Evolutionary conservation across 73 alveolate genomes (phyloP), one percentile per base, ranked within the genome.

Genomic region (Halteria grandinella): DNA sequence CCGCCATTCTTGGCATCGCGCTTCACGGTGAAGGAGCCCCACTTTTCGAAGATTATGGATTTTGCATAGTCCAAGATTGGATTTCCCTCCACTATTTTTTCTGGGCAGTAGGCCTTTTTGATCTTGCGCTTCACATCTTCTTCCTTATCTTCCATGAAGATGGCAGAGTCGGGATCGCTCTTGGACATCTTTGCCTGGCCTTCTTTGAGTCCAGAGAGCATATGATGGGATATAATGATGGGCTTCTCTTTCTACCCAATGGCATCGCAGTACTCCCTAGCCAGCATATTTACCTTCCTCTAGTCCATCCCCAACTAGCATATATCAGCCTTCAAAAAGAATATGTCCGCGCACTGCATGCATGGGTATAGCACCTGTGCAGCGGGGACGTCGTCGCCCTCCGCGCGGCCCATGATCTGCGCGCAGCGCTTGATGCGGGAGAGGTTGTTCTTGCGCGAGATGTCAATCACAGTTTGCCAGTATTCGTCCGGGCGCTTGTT

Each of bases 291-390:
- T 27, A 98, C 99, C 89, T 98, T 98, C 66, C 99, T 89, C 84
- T 98, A 98, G 80, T 98, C 99, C 92, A 90, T 66, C 33, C 99
- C 99, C 48, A 97, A 90, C 53, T 96, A 92, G 87, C 99, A 97
- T 51, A 98, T 94, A 74, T 95, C 97, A 21, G 99, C 99, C 62
- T 94, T 94, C 37, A 98, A 90, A 93, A 91, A 90, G 93, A 98
- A 98, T 48, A 98, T 97, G 89, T 98, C 99, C 63, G 99, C 79
- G 69, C 99, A 96, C 89, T 98, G 98, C 99, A 98, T 98, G 85
- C 98, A 88, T 5, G 99, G 99, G 90, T 97, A 97, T 84, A 97
- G 71, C 55, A 96, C 86, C 77, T 97, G 97, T 28, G 99, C 97
- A 27, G 99, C 98, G 17, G 97, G 91, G 74, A 92, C 79, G 60